phyloP scores from a whole-genome alignment of 129 eudicot species.

The Helianthus tuberosus region DNA sequence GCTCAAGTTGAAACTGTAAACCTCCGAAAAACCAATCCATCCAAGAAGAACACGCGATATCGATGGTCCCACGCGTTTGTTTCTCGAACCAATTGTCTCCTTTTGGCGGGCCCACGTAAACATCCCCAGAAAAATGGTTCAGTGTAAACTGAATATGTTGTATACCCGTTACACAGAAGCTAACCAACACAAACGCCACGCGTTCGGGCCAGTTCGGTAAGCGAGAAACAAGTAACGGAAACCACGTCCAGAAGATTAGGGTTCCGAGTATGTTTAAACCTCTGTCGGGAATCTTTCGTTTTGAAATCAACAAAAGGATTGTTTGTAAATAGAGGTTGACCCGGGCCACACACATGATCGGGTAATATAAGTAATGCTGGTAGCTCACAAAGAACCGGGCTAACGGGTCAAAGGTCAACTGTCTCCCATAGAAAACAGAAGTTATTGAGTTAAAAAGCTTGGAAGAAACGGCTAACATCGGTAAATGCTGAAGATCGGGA shows the following conservation, averaged over 20 bases:
- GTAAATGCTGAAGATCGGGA: constrained; percentile 93
- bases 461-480: constrained; percentile 76
- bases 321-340: constrained; percentile 84
- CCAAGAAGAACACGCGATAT: constrained; percentile 58
- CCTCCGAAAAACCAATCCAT: constrained; percentile 99
- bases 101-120: constrained; percentile 76
- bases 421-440: constrained; percentile 69
- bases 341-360: constrained; percentile 83
- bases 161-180: constrained; percentile 64
- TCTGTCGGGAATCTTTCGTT: constrained; percentile 68
- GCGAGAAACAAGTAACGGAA: constrained; percentile 74
- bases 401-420: constrained; percentile 60
- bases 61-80: constrained; percentile 85
- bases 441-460: constrained; percentile 54
- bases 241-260: constrained; percentile 91
- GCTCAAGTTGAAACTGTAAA: constrained; percentile 88
- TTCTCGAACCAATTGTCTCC: constrained; percentile 95
- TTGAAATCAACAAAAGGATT: constrained; percentile 60
- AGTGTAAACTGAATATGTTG: constrained; percentile 82
- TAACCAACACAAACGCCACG: constrained; percentile 64
- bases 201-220: constrained; percentile 87
- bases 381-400: constrained; percentile 77
- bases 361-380: constrained; percentile 79
- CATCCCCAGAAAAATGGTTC: constrained; percentile 86
- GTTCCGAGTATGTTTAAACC: constrained; percentile 75